A percentile compares a stretch with the other conserved stretches of the same genome.
phyloP scores from a whole-genome alignment of 2,329 filamentous ascomycete species.

The Curvularia hawaiiensis region DNA sequence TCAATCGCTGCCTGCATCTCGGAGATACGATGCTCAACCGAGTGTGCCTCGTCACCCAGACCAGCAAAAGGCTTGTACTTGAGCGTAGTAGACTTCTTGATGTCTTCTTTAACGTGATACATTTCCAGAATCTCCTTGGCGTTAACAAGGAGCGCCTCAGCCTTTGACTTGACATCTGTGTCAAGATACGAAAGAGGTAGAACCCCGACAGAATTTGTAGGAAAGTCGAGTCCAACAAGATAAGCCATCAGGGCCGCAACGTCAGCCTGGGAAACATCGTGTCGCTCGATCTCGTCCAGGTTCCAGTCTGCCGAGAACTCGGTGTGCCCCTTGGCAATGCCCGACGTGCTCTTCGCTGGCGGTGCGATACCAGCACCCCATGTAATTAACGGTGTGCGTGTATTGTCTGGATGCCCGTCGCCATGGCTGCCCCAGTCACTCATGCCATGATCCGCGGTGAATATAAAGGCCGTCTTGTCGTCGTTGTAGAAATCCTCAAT shows the following conservation, averaged over 20 bases:
- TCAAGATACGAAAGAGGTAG: slow-evolving; percentile 83
- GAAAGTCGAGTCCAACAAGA: slow-evolving; percentile 83
- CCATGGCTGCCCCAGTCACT: slow-evolving; percentile 99
- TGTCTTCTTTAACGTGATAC: slow-evolving; percentile 90
- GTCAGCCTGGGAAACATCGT: slow-evolving; percentile 94
- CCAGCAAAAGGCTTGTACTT: slow-evolving; percentile 77
- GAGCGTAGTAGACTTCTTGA: slow-evolving; percentile 77
- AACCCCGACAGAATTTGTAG: slow-evolving; percentile 94
- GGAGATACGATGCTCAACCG: slow-evolving; percentile 69
- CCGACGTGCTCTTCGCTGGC: slow-evolving; percentile 63
- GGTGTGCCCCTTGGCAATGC: slow-evolving; percentile 80
- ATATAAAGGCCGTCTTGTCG: slow-evolving; percentile 89
- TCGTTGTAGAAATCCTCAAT: slow-evolving; percentile 84
- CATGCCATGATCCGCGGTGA: slow-evolving; percentile 99
- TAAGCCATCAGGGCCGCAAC: slow-evolving; percentile 96
- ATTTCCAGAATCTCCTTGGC: slow-evolving; percentile 89
- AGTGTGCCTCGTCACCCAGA: slow-evolving; percentile 67
- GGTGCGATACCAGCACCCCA: slow-evolving; percentile 92
- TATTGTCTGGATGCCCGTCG: slow-evolving; percentile 96
- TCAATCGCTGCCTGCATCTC: slow-evolving; percentile 72
- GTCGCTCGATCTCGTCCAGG: slow-evolving; percentile 76
- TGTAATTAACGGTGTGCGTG: slow-evolving; percentile 85
- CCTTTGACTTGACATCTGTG: slow-evolving; percentile 75
- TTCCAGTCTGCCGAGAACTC: slow-evolving; percentile 89
- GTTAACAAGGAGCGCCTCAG: slow-evolving; percentile 82